phyloP scores from a whole-genome alignment of 2,329 filamentous ascomycete genomes.

The Hypomyces perniciosus region DNA sequence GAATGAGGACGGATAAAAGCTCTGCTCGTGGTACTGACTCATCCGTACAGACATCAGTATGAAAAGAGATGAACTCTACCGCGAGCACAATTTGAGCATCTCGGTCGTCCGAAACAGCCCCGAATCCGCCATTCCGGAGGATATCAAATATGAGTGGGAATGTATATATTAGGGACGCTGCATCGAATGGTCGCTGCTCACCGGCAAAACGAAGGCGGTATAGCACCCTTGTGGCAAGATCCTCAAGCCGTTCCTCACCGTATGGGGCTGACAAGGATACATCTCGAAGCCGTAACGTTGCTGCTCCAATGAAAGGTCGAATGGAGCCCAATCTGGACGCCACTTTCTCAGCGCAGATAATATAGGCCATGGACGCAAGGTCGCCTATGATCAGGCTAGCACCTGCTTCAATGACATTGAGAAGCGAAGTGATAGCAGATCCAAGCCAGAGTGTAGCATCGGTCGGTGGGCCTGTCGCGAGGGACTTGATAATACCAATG shows the following conservation, averaged over 20 bases:
- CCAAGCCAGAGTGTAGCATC: slow-evolving; percentile 87
- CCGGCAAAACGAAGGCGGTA: slow-evolving; percentile 86
- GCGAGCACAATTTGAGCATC: slow-evolving; percentile 88
- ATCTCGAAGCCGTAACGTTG: slow-evolving; percentile 73
- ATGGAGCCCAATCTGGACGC: slow-evolving; percentile 68
- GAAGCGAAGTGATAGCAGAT: slow-evolving; percentile 65
- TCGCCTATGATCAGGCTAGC: slow-evolving; percentile 78
- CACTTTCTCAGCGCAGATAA: slow-evolving; percentile 71
- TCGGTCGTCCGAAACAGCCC: slow-evolving; percentile 64
- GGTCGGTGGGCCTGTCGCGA: slow-evolving; percentile 83
- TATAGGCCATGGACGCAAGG: slow-evolving; percentile 68
- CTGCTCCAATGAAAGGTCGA: slow-evolving; percentile 78
- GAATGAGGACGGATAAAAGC: slow-evolving; percentile 65
- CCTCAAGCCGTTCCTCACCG: slow-evolving; percentile 73
- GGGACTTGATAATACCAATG: slow-evolving; percentile 75
- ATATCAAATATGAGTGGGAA: slow-evolving; percentile 76
- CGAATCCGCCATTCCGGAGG: slow-evolving; percentile 72
- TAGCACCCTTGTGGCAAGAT: slow-evolving; percentile 78
- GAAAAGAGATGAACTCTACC: slow-evolving; percentile 81
- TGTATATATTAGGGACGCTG: slow-evolving; percentile 79
- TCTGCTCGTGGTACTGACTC: slow-evolving; percentile 69
- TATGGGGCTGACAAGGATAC: slow-evolving; percentile 68
- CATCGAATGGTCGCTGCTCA: slow-evolving; percentile 91
- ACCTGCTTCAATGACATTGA: slow-evolving; percentile 71
- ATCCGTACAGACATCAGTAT: slow-evolving; percentile 74